Evolutionary conservation across 306 rosid species (phyloP).

Genomic region (Abrus precatorius): DNA sequence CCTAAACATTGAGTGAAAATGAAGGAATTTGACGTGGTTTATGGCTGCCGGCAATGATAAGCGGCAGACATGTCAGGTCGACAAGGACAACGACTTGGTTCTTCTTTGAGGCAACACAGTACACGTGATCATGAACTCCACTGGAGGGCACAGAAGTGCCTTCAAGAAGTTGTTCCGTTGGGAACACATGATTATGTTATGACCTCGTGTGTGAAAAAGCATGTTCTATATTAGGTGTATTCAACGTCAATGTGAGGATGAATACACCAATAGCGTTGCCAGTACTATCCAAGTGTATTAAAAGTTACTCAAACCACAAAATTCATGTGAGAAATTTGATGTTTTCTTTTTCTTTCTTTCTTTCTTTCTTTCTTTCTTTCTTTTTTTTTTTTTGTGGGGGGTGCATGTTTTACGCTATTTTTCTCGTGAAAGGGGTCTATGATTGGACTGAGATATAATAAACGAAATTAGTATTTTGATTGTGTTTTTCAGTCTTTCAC

Average conservation of each 20-base stretch:
- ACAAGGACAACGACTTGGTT: conserved; percentile 44
- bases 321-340: not conserved
- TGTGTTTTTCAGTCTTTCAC: not conserved
- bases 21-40: conserved; percentile 35
- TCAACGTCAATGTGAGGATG: conserved; percentile 24
- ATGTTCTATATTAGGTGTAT: conserved; percentile 21
- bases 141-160: conserved; percentile 13
- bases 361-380: not conserved
- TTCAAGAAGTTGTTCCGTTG: conserved; percentile 10
- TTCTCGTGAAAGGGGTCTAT: no score
- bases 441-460: not conserved
- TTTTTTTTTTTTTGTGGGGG: not conserved
- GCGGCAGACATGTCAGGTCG: conserved; percentile 57
- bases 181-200: conserved; percentile 37
- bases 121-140: conserved; percentile 57
- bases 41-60: conserved; percentile 53
- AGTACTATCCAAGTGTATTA: not conserved
- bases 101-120: conserved; percentile 46
- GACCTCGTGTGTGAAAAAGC: conserved; percentile 52
- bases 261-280: not conserved
- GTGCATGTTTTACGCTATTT: not conserved
- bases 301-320: conserved; percentile 3
- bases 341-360: not conserved
- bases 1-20: not conserved
- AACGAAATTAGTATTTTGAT: conserved; percentile 1